phyloP scores from a whole-genome alignment of 148 eudicot species.

The Simmondsia chinensis region DNA sequence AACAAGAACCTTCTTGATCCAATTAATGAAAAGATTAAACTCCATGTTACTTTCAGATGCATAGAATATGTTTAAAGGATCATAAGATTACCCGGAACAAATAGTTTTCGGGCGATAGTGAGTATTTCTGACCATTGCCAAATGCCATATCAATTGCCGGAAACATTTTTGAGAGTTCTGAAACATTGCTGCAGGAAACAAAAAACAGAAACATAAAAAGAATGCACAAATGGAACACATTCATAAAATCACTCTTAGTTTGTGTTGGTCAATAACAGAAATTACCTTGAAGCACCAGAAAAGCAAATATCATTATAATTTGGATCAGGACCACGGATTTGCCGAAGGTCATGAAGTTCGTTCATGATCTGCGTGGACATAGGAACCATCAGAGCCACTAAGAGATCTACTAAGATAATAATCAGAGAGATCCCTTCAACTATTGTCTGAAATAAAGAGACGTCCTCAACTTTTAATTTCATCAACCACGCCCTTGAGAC shows the following conservation, averaged over 20 bases:
- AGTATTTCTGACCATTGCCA: slow-evolving; percentile 54
- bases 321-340: slow-evolving; percentile 83
- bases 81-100: slow-evolving; percentile 54
- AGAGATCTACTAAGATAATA: too few species aligned
- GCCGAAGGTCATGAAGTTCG: slow-evolving; percentile 56
- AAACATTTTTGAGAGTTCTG: slow-evolving; percentile 59
- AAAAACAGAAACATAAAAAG: slow-evolving; percentile 13
- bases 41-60: not conserved
- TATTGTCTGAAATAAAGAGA: too few species aligned
- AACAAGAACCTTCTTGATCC: too few species aligned
- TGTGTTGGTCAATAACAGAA: not conserved
- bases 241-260: too few species aligned
- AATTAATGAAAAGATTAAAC: slow-evolving; percentile 1
- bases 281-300: slow-evolving; percentile 88
- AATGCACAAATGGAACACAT: slow-evolving; percentile 2
- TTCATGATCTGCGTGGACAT: slow-evolving; percentile 43
- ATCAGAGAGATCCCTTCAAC: too few species aligned
- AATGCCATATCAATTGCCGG: slow-evolving; percentile 85
- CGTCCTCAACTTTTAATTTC: too few species aligned
- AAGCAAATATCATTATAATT: slow-evolving; percentile 85
- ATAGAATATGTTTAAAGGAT: not conserved
- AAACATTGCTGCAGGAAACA: slow-evolving; percentile 52
- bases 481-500: too few species aligned
- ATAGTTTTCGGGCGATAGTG: slow-evolving; percentile 89
- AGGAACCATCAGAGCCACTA: too few species aligned